Evolutionary conservation across 768 basidiomycete genomes (phyloP), one percentile per base, ranked within the genome.

Genomic region (Asterophora parasitica): DNA sequence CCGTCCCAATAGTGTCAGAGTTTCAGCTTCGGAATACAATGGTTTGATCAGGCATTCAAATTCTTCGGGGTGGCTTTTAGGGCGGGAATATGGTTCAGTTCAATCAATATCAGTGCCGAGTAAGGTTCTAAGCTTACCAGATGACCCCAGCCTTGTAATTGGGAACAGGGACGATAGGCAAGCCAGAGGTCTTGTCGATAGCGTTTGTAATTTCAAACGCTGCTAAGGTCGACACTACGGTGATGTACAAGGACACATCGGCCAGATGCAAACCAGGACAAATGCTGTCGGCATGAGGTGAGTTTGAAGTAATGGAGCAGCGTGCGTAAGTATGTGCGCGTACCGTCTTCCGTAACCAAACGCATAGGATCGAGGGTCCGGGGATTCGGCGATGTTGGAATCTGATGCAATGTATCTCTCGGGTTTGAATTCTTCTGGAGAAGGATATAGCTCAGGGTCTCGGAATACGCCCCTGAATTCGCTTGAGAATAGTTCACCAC

Each of bases 381-480:
- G 33, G 13, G 23, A 23, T 23, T 23, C 23, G 23, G 26, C 39
- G 23, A 17, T 9, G 8, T 28, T n/a, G 16, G 39, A 20, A 17
- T 16, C 44, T n/a, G 30, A 28, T 11, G 11, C 2, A 4, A 51
- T 23, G 17, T 33, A 48, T 12, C 51, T 19, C 16, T 52, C 43
- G 2, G 46, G 51, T 3, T 34, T 45, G 41, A 50, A 49, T 9
- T 30, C 44, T 1, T 65, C 55, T 0, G 72, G 69, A 34, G 70
- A 71, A 0, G 72, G 69, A 32, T 69, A 72, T 1, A 62, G 44
- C 3, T 53, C 45, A 4, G 63, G 63, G 50, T 71, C 65, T 13
- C 61, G 63, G 38, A 62, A 49, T 6, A 68, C 61, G 5, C 58
- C 61, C 67, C 69, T 70, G n/a, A 32, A 8, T 34, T 17, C 37